Base-by-base conservation (phyloP, 2,329 filamentous ascomycete genomes). In the Huntiella omanensis region DNA sequence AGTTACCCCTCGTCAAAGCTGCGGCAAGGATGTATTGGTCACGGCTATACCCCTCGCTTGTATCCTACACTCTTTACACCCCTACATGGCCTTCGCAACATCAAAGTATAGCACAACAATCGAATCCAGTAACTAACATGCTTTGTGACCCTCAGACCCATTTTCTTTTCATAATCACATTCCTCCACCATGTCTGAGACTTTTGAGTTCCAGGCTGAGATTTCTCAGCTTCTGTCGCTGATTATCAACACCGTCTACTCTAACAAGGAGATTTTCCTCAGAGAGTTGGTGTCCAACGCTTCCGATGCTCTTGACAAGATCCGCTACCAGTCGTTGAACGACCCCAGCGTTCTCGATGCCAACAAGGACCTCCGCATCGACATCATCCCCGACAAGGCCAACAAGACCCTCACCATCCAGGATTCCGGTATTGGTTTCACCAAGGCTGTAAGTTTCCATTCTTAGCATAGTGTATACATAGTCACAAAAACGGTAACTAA, bases 231-330 rank as follows among this genome's bases (percentile, higher is more conserved):
- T 56, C 83, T 98, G 64, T 86, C 81, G 58, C 83, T 98, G 65
- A 98, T 98, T 71, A 98, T 98, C 78, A 98, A 98, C 83, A 96
- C 91, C 56, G 91, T 98, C 73, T 98, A 96, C 77, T 95, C 87
- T 59, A 98, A 98, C 82, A 98, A 98, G 77, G 91, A 96, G 72
- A 96, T 98, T 65, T 98, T 98, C 80, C 72, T 98, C 60, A 75
- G 91, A 81, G 91, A 98, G 72, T 65, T 98, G 59, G 84, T 98
- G 62, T 96, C 91, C 71, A 98, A 98, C 71, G 81, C 82, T 63
- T 96, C 88, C 60, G 91, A 98, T 81, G 91, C 91, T 52, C 77
- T 98, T 59, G 91, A 98, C 82, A 98, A 98, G 83, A 93, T 98
- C 67, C 82, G 91, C 66, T 98, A 98, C 77, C 85, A 95, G 76